Base-by-base conservation (phyloP, 768 basidiomycete genomes). In the Tubosaeta sp. region DNA sequence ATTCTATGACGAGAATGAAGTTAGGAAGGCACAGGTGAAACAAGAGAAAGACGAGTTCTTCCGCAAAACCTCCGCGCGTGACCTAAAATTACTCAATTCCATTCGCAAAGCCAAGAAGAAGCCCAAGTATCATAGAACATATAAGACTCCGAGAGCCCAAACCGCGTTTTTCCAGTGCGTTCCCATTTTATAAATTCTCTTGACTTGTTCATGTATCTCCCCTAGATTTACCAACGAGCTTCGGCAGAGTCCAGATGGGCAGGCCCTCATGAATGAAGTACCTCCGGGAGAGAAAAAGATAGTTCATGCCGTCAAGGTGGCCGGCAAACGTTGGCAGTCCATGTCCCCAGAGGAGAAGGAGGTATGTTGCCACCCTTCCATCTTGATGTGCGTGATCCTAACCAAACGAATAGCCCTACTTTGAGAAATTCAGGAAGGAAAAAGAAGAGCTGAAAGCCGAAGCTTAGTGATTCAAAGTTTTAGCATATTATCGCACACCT, bases 11-110 rank as follows among this genome's bases (percentile, higher is more conserved):
- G 60, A 59, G 31, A 48, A 32, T 4, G 54, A 56, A 26, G 46
- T 12, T 8, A 27, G 55, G n/a, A 63, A 59, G 25, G 56, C 16
- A 2, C 56, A 65, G 43, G 63, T 63, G 17, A 10, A 17, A 7
- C 38, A 65, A 33, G 58, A 62, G 5, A 57, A 57, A 46, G 59
- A 60, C 7, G 65, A 67, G 0, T 76, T 69, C 53, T 67, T 65
- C 51, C 52, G 56, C 41, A 56, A 57, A 3, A 37, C 58, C 1
- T 57, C 68, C 19, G 9, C 33, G 0, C 12, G 43, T 2, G 52
- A 69, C 4, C 26, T 74, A 6, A 64, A 44, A 25, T 55, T 60
- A 22, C 59, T 76, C 49, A 76, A 76, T 48, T 63, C 61, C 14
- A 60, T 64, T 11, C 68, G 71, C 6, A 57, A 55, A 37, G 50